Percentiles rank a stretch among this genome's conserved stretches.
These are phyloP conservation scores for Xylaria sp. DNA, from an alignment of 2,329 filamentous ascomycete genomes.

Conservation along the genomic window DNA sequence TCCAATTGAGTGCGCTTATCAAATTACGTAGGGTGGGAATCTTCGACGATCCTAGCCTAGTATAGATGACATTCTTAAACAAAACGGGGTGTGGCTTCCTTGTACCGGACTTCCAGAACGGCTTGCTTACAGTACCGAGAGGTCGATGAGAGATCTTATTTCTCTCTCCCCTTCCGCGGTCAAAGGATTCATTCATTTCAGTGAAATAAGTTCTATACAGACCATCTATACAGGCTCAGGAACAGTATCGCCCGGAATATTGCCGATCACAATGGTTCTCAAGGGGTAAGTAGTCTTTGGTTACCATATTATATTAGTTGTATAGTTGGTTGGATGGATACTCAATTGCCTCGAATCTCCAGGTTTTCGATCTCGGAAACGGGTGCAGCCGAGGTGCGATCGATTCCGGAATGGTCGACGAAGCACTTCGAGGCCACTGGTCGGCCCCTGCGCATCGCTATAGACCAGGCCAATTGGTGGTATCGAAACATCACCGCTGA, in stretches of 20 bases:
- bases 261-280: slow-evolving; percentile 29
- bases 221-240: background rate
- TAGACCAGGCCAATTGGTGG: slow-evolving; percentile 43
- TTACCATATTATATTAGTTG: background rate
- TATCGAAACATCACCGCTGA: slow-evolving; percentile 37
- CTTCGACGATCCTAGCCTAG: slow-evolving; percentile 31
- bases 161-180: slow-evolving; percentile 18
- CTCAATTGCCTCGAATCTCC: slow-evolving; percentile 10
- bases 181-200: slow-evolving; percentile 5
- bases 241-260: background rate
- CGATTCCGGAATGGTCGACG: slow-evolving; percentile 40
- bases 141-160: slow-evolving; percentile 23
- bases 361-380: slow-evolving; percentile 39
- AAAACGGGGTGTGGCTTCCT: slow-evolving; percentile 26
- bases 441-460: slow-evolving; percentile 43
- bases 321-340: background rate
- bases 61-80: slow-evolving; percentile 23
- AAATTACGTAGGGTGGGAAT: slow-evolving; percentile 29
- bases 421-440: slow-evolving; percentile 40
- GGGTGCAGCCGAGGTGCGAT: slow-evolving; percentile 30
- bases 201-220: background rate
- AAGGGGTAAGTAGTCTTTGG: slow-evolving; percentile 28
- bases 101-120: slow-evolving; percentile 13
- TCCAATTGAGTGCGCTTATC: slow-evolving; percentile 24
- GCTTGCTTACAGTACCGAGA: slow-evolving; percentile 29